These are phyloP conservation scores for Solanum etuberosum DNA, from an alignment of 257 asterid genomes.

Conservation along the genomic window DNA sequence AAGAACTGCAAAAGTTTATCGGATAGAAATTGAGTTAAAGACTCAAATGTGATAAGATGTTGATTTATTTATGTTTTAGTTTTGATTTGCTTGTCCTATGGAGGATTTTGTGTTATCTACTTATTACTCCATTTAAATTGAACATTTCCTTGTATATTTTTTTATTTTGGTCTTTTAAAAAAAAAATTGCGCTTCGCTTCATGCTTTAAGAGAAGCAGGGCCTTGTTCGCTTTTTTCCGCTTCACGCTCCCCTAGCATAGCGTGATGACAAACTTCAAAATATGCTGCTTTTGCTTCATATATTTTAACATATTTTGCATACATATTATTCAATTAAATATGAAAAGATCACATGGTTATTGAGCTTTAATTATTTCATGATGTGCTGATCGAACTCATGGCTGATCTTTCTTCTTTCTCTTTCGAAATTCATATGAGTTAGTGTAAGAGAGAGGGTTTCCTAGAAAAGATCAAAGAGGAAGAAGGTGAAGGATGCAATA, in stretches of 20 bases:
- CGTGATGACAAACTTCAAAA: neutral
- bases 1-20: neutral
- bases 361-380: neutral
- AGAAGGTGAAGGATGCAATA: slow-evolving; percentile 95
- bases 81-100: neutral
- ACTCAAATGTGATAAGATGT: neutral
- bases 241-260: neutral
- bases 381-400: neutral
- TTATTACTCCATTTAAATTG: neutral
- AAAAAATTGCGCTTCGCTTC: neutral
- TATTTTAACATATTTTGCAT: neutral
- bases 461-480: slow-evolving; percentile 86
- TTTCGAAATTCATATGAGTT: slow-evolving; percentile 4
- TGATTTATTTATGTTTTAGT: neutral
- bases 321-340: neutral
- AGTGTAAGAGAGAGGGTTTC: slow-evolving; percentile 99
- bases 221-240: neutral
- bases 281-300: neutral
- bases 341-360: neutral
- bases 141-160: neutral
- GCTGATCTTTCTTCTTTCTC: neutral
- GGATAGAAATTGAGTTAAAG: neutral
- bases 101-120: neutral
- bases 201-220: neutral
- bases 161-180: neutral